These are phyloP conservation scores for Lichtheimia hyalospora DNA, from an alignment of 371 early-diverging fungal genomes.

Conservation along the genomic window DNA sequence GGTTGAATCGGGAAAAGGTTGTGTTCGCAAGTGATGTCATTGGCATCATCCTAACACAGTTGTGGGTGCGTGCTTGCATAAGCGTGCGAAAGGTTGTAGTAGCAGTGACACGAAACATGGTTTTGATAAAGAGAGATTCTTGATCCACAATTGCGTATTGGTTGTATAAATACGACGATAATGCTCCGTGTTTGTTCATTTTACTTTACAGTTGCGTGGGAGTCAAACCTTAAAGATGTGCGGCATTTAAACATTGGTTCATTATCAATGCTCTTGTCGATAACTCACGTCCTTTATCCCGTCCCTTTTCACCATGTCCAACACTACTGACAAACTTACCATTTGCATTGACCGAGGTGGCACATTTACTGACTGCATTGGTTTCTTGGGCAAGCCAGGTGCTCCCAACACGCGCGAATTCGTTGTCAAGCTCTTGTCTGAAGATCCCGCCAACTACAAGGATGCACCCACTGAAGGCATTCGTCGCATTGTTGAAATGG, in stretches of 20 bases:
- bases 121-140: too few relatives aligned
- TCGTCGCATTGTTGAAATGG: conserved; percentile 84
- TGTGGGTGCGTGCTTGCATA: too few relatives aligned
- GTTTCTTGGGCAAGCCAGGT: conserved; percentile 59
- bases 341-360: conserved; percentile 88
- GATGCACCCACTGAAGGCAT: conserved; percentile 96
- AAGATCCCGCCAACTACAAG: conserved; percentile 88
- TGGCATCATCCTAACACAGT: too few relatives aligned
- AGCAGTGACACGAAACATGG: too few relatives aligned
- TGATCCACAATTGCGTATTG: too few relatives aligned
- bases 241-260: not conserved
- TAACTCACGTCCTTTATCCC: not conserved
- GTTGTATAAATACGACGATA: too few relatives aligned
- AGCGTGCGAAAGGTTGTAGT: too few relatives aligned
- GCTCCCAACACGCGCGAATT: conserved; percentile 50
- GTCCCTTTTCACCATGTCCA: not conserved
- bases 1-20: too few relatives aligned
- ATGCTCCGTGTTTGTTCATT: too few relatives aligned
- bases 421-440: conserved; percentile 85
- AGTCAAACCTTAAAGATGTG: too few relatives aligned
- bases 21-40: too few relatives aligned
- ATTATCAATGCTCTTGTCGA: not conserved
- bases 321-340: conserved; percentile 25
- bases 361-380: conserved; percentile 89
- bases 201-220: too few relatives aligned